Evolutionary conservation across 768 basidiomycete species (phyloP).

Genomic region (Phylloporus arenicola): DNA sequence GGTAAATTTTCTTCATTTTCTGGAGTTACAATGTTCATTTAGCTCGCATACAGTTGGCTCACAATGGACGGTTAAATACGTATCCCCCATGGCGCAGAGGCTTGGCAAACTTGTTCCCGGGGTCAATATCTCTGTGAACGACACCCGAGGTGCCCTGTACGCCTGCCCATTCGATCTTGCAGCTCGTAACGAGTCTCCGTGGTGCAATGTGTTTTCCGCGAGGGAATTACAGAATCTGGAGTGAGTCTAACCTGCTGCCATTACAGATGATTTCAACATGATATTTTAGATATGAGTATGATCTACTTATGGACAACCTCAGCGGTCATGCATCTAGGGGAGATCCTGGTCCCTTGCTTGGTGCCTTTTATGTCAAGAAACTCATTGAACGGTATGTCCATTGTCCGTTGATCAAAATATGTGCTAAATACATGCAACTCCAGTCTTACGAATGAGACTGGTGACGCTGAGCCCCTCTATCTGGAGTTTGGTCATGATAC

Average conservation of each 20-base stretch:
- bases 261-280: background rate
- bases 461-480: slow-evolving; percentile 30
- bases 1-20: background rate
- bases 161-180: slow-evolving; percentile 41
- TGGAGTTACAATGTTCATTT: background rate
- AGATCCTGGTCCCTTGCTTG: slow-evolving; percentile 33
- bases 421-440: background rate
- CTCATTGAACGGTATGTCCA: slow-evolving; percentile 34
- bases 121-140: slow-evolving; percentile 29
- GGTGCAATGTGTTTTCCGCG: slow-evolving; percentile 35
- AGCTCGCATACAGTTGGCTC: slow-evolving; percentile 1
- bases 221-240: slow-evolving; percentile 34
- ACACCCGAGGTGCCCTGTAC: slow-evolving; percentile 38
- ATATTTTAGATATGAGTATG: slow-evolving; percentile 34
- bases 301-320: slow-evolving; percentile 34
- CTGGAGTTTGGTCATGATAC: slow-evolving; percentile 42
- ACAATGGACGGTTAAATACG: slow-evolving; percentile 32
- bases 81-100: slow-evolving; percentile 31
- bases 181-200: slow-evolving; percentile 32
- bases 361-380: slow-evolving; percentile 35
- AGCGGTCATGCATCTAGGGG: slow-evolving; percentile 33
- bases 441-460: slow-evolving; percentile 34
- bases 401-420: background rate
- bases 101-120: slow-evolving; percentile 32
- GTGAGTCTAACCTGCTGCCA: slow-evolving; percentile 11